Evolutionary conservation across 2,329 filamentous ascomycete genomes (phyloP).

Genomic region (Xylariaceae sp.): DNA sequence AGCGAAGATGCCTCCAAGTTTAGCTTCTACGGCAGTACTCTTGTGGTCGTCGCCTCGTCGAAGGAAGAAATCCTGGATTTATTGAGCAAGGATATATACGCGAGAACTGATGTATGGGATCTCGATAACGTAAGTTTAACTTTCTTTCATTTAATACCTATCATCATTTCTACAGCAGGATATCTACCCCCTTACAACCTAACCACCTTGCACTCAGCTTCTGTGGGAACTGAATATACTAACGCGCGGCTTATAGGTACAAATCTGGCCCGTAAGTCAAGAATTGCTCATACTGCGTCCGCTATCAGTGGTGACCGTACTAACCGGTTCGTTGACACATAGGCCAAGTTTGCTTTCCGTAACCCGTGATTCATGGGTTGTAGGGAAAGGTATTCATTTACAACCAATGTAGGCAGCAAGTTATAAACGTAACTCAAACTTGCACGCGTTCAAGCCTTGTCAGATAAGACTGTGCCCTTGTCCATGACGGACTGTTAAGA

Average conservation of each 20-base stretch:
- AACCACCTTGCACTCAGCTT: background rate
- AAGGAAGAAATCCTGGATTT: constrained; percentile 72
- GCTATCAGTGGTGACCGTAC: constrained; percentile 1
- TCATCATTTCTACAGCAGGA: background rate
- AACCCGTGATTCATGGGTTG: constrained; percentile 24
- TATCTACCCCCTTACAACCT: background rate
- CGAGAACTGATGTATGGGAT: constrained; percentile 79
- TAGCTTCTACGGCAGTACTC: constrained; percentile 76
- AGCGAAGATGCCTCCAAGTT: constrained; percentile 62
- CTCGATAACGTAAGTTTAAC: constrained; percentile 63
- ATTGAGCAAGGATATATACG: constrained; percentile 77
- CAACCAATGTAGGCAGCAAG: background rate
- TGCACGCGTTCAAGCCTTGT: background rate
- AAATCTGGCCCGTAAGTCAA: constrained; percentile 55
- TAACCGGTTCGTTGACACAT: constrained; percentile 18
- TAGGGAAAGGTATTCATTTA: background rate
- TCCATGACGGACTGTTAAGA: background rate
- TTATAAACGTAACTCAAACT: constrained; percentile 5
- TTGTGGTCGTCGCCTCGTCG: constrained; percentile 70
- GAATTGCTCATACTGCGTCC: background rate
- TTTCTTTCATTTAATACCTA: constrained; percentile 8
- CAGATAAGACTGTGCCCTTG: background rate
- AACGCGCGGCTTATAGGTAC: constrained; percentile 44
- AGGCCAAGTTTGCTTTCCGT: constrained; percentile 39
- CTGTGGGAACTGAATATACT: constrained; percentile 1